Evolutionary conservation across 176 grass and related monocot species (phyloP).

Genomic region (Carex parvula): DNA sequence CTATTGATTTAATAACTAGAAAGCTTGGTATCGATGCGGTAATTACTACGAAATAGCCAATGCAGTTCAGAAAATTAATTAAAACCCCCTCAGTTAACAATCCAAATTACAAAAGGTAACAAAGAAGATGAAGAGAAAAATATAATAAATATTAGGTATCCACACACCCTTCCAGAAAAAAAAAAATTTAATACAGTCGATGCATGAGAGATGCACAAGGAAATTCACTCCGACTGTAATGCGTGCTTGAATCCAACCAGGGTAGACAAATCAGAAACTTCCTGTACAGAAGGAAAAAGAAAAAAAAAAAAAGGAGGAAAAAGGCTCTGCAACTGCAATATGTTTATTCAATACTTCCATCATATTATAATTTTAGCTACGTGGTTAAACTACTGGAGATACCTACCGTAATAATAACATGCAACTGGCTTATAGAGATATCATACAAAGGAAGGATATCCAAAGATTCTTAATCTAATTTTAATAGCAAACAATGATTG

Average conservation of each 20-base stretch:
- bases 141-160: not conserved
- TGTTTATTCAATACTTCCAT: not conserved
- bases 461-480: not conserved
- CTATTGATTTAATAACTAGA: not conserved
- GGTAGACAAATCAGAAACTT: not conserved
- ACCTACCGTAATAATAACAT: not conserved
- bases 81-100: not conserved
- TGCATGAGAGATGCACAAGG: not conserved
- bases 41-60: not conserved
- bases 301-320: conserved; percentile 3
- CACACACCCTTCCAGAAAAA: not conserved
- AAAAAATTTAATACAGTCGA: not conserved
- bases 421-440: not conserved
- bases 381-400: conserved; percentile 2
- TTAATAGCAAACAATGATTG: not conserved
- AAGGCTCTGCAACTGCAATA: not conserved
- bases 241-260: conserved; percentile 21
- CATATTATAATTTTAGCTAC: not conserved
- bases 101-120: not conserved
- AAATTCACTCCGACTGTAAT: conserved; percentile 4
- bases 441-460: not conserved
- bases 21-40: not conserved
- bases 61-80: not conserved
- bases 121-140: not conserved
- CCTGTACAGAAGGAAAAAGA: conserved; percentile 12